These are phyloP conservation scores for Aspergillus coremiiformis DNA, from an alignment of 495 filamentous ascomycete species.

Conservation along the genomic window DNA sequence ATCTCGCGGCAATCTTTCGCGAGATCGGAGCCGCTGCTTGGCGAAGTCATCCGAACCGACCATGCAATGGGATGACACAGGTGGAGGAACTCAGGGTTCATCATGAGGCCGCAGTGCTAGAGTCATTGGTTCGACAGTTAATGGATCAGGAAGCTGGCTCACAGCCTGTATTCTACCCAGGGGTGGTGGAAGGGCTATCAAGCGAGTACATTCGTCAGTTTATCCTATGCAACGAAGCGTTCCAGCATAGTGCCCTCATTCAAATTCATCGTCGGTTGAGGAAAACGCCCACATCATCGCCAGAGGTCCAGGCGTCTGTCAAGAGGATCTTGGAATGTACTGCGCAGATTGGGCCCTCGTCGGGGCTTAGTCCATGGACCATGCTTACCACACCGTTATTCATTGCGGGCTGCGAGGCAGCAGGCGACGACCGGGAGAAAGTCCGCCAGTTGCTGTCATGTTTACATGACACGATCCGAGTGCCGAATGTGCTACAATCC, in stretches of 20 bases:
- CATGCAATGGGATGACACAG: slow-evolving; percentile 11
- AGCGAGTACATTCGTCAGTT: slow-evolving; percentile 30
- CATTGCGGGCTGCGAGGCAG: slow-evolving; percentile 40
- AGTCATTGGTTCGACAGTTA: slow-evolving; percentile 28
- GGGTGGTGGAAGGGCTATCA: slow-evolving; percentile 30
- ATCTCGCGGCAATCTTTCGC: slow-evolving; percentile 36
- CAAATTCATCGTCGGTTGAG: slow-evolving; percentile 38
- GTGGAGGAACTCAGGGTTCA: slow-evolving; percentile 21
- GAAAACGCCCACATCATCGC: slow-evolving; percentile 27
- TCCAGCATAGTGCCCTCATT: slow-evolving; percentile 41
- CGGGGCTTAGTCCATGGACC: slow-evolving; percentile 40
- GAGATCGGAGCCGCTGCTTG: slow-evolving; percentile 39
- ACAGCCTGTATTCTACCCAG: slow-evolving; percentile 35
- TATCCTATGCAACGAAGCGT: slow-evolving; percentile 41
- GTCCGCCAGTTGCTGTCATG: slow-evolving; percentile 29
- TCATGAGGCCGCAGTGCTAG: slow-evolving; percentile 28
- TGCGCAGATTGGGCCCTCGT: slow-evolving; percentile 34
- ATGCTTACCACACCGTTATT: slow-evolving; percentile 43
- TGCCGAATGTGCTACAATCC: slow-evolving; percentile 42
- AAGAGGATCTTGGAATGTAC: slow-evolving; percentile 38
- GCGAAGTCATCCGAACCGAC: slow-evolving; percentile 23
- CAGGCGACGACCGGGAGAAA: slow-evolving; percentile 31
- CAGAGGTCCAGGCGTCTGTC: slow-evolving; percentile 34
- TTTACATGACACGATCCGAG: slow-evolving; percentile 38
- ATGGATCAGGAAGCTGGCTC: slow-evolving; percentile 29